Percentiles rank a stretch among this genome's conserved stretches.
Conservation (phyloP, 2,329 filamentous ascomycete genomes). For the Cyanodermella asteris region DNA sequence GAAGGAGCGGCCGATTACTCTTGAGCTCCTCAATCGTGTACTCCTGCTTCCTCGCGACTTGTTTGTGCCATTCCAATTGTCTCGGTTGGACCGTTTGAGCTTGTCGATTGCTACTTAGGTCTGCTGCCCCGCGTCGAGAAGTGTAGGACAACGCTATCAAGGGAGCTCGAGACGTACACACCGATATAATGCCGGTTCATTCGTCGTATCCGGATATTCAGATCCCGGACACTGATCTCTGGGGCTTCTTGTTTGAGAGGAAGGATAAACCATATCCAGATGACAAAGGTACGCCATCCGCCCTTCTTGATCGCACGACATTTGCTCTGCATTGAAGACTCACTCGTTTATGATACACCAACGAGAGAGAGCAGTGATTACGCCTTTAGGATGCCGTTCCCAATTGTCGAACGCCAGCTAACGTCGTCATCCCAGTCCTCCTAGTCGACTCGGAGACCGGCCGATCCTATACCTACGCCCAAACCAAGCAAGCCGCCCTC, state of each 20-base stretch:
- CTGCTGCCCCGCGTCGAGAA: too few species aligned
- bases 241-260: conserved; percentile 54
- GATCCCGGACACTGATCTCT: conserved; percentile 57
- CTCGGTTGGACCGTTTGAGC: too few species aligned
- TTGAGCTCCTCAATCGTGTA: too few species aligned
- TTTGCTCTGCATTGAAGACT: too few species aligned
- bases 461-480: conserved; percentile 46
- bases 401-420: neutral
- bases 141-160: too few species aligned
- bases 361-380: too few species aligned
- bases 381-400: too few species aligned
- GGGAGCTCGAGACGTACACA: neutral
- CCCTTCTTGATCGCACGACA: neutral
- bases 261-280: conserved; percentile 44
- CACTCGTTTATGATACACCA: too few species aligned
- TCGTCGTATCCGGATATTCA: conserved; percentile 43
- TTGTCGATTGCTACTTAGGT: too few species aligned
- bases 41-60: too few species aligned
- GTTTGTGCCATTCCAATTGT: too few species aligned
- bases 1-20: too few species aligned
- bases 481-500: conserved; percentile 41
- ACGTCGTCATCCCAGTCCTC: conserved; percentile 38
- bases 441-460: conserved; percentile 54
- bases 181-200: conserved; percentile 43
- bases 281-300: conserved; percentile 38